These are phyloP conservation scores for Rubroboletus pulcherrimus DNA, from an alignment of 768 basidiomycete genomes.

Conservation along the genomic window DNA sequence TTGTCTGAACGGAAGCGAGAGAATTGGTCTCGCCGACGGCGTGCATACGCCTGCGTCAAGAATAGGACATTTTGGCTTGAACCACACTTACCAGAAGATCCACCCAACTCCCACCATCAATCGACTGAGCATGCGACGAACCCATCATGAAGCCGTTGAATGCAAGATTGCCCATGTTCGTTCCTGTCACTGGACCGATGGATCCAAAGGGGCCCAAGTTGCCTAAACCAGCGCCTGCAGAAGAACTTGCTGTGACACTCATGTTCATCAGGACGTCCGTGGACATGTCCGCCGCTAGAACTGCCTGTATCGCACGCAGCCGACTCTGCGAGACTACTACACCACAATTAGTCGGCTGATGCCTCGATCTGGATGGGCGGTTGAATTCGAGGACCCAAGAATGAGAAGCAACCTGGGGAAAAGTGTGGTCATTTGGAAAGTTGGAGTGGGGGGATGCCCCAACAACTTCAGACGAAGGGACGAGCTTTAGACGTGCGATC, in stretches of 20 bases:
- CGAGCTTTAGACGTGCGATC: slow-evolving; percentile 50
- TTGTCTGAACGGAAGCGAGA: not conserved
- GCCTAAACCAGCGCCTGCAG: slow-evolving; percentile 17
- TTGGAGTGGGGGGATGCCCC: slow-evolving; percentile 10
- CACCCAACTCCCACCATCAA: slow-evolving; percentile 26
- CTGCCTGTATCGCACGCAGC: slow-evolving; percentile 72
- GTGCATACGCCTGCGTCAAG: not conserved
- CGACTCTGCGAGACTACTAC: slow-evolving; percentile 71
- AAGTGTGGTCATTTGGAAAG: slow-evolving; percentile 22
- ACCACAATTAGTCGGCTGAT: slow-evolving; percentile 46
- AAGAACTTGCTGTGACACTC: slow-evolving; percentile 11
- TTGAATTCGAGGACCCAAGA: slow-evolving; percentile 77
- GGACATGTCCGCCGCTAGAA: slow-evolving; percentile 35
- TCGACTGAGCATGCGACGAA: slow-evolving; percentile 20
- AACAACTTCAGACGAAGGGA: slow-evolving; percentile 22
- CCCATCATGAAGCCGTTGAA: slow-evolving; percentile 23
- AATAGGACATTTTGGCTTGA: not conserved
- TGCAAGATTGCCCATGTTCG: slow-evolving; percentile 24
- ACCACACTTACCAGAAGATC: slow-evolving; percentile 28
- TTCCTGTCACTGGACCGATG: slow-evolving; percentile 17
- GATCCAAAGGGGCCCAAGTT: slow-evolving; percentile 25
- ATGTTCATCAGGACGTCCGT: slow-evolving; percentile 26
- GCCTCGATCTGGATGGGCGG: slow-evolving; percentile 18
- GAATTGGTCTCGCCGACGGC: not conserved
- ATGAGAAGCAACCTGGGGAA: slow-evolving; percentile 26